Evolutionary conservation across 345 rosid species (phyloP).

Genomic region (Durio zibethinus): DNA sequence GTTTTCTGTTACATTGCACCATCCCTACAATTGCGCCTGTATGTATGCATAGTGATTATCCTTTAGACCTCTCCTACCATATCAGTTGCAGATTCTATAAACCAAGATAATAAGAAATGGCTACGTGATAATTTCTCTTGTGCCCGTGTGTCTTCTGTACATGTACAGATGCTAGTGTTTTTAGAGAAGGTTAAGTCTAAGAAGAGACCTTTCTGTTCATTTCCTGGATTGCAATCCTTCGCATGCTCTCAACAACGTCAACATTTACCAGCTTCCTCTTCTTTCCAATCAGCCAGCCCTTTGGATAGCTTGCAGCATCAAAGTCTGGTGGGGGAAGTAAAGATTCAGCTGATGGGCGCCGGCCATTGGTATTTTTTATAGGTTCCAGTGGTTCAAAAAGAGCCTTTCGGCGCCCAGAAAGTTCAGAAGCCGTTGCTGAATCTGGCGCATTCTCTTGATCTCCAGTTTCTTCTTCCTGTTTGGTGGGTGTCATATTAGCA

Average conservation of each 20-base stretch:
- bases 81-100: background rate
- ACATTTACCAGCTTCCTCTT: constrained; percentile 90
- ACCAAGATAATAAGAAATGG: too few relatives aligned
- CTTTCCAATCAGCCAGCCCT: constrained; percentile 93
- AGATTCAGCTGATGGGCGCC: constrained; percentile 53
- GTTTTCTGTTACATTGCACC: background rate
- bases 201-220: constrained; percentile 84
- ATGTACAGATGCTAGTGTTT: background rate
- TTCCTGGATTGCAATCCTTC: constrained; percentile 92
- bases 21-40: background rate
- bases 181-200: background rate
- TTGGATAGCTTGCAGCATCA: constrained; percentile 72
- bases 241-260: constrained; percentile 95
- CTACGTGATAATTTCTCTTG: background rate
- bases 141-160: background rate
- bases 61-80: background rate
- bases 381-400: constrained; percentile 91
- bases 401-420: constrained; percentile 77
- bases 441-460: constrained; percentile 40
- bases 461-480: constrained; percentile 38
- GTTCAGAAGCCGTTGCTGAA: constrained; percentile 31
- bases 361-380: constrained; percentile 37
- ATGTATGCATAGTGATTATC: background rate
- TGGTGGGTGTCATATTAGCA: constrained; percentile 38
- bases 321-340: constrained; percentile 93